phyloP scores from a whole-genome alignment of 768 basidiomycete genomes.

The Lactifluus echinatus region DNA sequence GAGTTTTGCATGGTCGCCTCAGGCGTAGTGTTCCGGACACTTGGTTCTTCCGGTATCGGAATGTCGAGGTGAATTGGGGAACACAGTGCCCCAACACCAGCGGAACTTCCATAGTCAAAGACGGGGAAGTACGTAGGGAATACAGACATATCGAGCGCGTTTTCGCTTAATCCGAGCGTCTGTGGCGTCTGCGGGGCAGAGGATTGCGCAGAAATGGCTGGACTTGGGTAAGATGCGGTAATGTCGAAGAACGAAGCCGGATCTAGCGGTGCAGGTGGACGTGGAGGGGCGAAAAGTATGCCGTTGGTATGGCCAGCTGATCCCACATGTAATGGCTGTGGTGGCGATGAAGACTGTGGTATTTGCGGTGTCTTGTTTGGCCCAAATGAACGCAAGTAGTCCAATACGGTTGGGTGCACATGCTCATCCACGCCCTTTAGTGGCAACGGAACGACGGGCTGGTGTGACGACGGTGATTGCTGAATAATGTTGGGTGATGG shows the following conservation, averaged over 20 bases:
- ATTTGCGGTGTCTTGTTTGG: constrained; percentile 21
- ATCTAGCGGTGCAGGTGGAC: background rate
- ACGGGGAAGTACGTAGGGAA: constrained; percentile 19
- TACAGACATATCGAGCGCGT: constrained; percentile 8
- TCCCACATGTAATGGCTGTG: constrained; percentile 6
- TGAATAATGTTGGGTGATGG: constrained; percentile 31
- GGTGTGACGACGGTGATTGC: constrained; percentile 60
- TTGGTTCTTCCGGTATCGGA: constrained; percentile 6
- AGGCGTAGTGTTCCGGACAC: constrained; percentile 29
- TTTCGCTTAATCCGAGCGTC: background rate
- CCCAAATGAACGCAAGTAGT: constrained; percentile 59
- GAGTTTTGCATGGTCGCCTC: constrained; percentile 23
- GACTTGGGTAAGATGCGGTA: constrained; percentile 15
- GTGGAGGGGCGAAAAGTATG: background rate
- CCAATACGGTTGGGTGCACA: constrained; percentile 54
- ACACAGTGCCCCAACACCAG: constrained; percentile 1
- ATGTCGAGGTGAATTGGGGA: constrained; percentile 15
- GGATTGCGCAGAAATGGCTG: constrained; percentile 1
- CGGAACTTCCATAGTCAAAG: constrained; percentile 13
- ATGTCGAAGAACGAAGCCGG: constrained; percentile 11
- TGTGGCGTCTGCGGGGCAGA: constrained; percentile 12
- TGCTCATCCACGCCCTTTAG: constrained; percentile 42
- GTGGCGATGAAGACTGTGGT: background rate
- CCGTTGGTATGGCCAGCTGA: background rate
- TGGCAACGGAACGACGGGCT: constrained; percentile 66